These are phyloP conservation scores for Nevesoporus exiguus DNA, from an alignment of 768 basidiomycete species.

Conservation along the genomic window DNA sequence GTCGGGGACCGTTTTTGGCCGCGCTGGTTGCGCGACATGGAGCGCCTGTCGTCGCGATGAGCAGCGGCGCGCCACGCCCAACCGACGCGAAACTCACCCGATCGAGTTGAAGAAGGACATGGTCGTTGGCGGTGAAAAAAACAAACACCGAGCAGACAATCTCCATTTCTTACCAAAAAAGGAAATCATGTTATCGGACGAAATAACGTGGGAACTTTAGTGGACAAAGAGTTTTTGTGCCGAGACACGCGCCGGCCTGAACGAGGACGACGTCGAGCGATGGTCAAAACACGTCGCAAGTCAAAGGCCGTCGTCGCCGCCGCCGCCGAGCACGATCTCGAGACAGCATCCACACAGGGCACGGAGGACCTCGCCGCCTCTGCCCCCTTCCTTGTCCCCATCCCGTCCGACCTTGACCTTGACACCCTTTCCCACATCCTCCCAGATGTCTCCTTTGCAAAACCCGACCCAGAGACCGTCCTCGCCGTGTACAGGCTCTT, in stretches of 20 bases:
- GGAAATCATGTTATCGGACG: neutral
- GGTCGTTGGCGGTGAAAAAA: neutral
- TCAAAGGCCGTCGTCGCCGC: constrained; percentile 44
- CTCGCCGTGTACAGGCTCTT: constrained; percentile 61
- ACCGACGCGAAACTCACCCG: constrained; percentile 46
- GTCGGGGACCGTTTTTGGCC: constrained; percentile 71
- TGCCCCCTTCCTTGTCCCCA: constrained; percentile 34
- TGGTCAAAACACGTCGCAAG: constrained; percentile 58
- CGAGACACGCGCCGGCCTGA: too few species aligned
- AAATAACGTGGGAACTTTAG: neutral
- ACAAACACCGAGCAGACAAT: neutral
- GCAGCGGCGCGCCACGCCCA: neutral
- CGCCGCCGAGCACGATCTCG: constrained; percentile 31
- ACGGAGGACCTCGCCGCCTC: constrained; percentile 36
- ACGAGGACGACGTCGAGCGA: too few species aligned
- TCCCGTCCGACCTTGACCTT: constrained; percentile 68
- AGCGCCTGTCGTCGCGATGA: constrained; percentile 46
- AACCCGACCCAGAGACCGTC: constrained; percentile 57
- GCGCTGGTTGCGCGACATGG: constrained; percentile 72
- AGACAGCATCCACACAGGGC: constrained; percentile 32
- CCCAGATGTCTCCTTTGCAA: constrained; percentile 55
- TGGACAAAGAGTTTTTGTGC: too few species aligned
- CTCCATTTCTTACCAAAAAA: neutral
- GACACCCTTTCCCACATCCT: constrained; percentile 57
- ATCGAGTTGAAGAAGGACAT: constrained; percentile 88